Base-by-base conservation (phyloP, 2,329 filamentous ascomycete species). In the Botrytis byssoidea region DNA sequence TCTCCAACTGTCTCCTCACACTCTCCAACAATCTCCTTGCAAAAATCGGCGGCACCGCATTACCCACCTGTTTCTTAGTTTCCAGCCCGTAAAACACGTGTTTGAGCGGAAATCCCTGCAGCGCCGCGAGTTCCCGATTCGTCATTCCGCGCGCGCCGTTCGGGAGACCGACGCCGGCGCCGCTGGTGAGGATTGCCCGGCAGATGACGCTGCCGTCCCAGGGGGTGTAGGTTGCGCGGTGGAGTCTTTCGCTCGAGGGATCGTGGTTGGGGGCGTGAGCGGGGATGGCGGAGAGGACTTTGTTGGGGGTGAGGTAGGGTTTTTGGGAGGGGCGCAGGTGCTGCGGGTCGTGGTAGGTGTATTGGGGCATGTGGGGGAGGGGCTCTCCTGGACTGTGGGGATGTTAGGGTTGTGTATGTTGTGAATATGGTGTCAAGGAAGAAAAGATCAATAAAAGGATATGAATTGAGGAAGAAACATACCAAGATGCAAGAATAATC, bases 41-140 rank as follows among this genome's bases (percentile, higher is more conserved):
- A 0, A 86, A 85, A 40, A 82, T 83, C 0, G 92, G 88, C 0
- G 93, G 91, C 32, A 95, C 93, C 0, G 92, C 93, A 77, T 95
- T 95, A 0, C 93, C 93, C 74, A 95, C 92, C 79, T 94, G 92
- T 74, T 84, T 86, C 76, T 86, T 86, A n/a, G 88, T 83, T 12
- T 81, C 80, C 6, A 20, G 22, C 0, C 81, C 78, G 0, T 70
- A 77, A 77, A 95, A 94, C 0, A 81, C 80, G 79, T 93, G 91
- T 2, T 83, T 80, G 0, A 82, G 74, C 0, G 91, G 91, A 67
- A 95, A 95, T 0, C 90, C 90, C 76, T 93, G 91, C 0, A 95
- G 80, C 2, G 85, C 85, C 0, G 92, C 91, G 32, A 88, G 85
- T 79, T 96, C 93, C 0, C 90, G 85, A 4, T 88, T 79, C 0